A percentile compares a stretch with the other conserved stretches of the same genome.
Evolutionary conservation across 139 green algal species (phyloP).

Genomic region (Chlamydomonas sp.): DNA sequence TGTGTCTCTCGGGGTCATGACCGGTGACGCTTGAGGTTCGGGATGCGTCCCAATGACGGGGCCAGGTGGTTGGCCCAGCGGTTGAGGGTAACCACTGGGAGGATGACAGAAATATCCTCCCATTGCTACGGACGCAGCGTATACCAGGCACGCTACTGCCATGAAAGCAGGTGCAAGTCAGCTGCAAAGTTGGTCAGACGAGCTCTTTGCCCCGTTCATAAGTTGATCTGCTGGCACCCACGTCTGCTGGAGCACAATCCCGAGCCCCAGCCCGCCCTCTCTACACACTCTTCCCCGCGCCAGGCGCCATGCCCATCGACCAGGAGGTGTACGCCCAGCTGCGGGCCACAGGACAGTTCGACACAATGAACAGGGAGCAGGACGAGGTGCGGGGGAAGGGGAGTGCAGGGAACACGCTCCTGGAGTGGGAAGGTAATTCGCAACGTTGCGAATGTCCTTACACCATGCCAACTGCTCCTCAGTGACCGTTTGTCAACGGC

Average conservation of each 20-base stretch:
- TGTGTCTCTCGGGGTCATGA: neutral
- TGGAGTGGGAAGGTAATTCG: neutral
- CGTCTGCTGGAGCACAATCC: neutral
- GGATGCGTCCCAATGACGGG: no score
- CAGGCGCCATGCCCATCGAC: constrained; percentile 83
- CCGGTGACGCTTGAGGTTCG: no score
- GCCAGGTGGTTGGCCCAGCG: no score
- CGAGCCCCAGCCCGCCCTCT: no score
- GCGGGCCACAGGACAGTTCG: constrained; percentile 79
- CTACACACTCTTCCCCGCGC: no score
- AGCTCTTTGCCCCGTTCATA: neutral
- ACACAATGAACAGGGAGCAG: constrained; percentile 71
- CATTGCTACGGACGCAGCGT: neutral
- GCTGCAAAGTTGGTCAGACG: neutral
- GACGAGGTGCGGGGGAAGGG: constrained; percentile 79
- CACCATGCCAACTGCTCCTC: neutral
- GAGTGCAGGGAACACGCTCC: neutral
- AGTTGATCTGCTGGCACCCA: neutral
- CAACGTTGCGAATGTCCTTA: neutral
- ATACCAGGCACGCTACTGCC: neutral
- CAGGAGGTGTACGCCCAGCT: constrained; percentile 81
- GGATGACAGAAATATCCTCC: neutral
- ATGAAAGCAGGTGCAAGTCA: neutral
- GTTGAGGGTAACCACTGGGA: no score
- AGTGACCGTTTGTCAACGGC: neutral